These are phyloP conservation scores for Pachysandra terminalis DNA, from an alignment of 164 flowering plant species.

Conservation along the genomic window DNA sequence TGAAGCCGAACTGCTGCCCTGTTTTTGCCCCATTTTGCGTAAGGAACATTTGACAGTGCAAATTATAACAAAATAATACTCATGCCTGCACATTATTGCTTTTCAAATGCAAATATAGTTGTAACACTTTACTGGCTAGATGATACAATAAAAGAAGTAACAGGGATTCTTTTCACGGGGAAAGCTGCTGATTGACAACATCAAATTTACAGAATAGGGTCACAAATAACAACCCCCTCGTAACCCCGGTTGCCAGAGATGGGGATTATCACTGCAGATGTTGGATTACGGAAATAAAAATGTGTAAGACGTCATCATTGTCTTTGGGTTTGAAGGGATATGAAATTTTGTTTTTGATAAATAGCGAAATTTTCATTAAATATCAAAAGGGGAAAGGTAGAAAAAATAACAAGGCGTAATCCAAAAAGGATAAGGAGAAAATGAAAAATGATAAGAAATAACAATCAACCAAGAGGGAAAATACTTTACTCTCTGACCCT, in stretches of 20 bases:
- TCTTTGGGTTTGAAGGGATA: neutral
- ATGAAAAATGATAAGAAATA: too few species aligned
- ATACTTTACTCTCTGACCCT: too few species aligned
- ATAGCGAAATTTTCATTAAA: too few species aligned
- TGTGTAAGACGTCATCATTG: neutral
- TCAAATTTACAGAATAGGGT: neutral
- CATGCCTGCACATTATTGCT: neutral
- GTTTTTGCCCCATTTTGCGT: conserved; percentile 15
- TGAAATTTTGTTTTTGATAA: too few species aligned
- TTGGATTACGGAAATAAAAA: neutral
- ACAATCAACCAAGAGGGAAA: too few species aligned
- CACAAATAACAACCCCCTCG: neutral
- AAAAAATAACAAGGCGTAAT: too few species aligned
- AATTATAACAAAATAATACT: neutral
- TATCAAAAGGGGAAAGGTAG: too few species aligned
- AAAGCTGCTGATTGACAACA: neutral
- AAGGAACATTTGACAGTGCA: neutral
- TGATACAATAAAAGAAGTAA: too few species aligned
- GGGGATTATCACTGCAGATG: neutral
- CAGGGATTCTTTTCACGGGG: neutral
- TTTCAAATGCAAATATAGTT: neutral
- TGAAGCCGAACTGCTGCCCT: conserved; percentile 73
- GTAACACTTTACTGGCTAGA: neutral
- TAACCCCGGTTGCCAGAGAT: neutral
- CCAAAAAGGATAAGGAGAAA: too few species aligned